Evolutionary conservation across 2,329 filamentous ascomycete genomes (phyloP), one percentile per base, ranked within the genome.

Genomic region (Venturia nashicola): DNA sequence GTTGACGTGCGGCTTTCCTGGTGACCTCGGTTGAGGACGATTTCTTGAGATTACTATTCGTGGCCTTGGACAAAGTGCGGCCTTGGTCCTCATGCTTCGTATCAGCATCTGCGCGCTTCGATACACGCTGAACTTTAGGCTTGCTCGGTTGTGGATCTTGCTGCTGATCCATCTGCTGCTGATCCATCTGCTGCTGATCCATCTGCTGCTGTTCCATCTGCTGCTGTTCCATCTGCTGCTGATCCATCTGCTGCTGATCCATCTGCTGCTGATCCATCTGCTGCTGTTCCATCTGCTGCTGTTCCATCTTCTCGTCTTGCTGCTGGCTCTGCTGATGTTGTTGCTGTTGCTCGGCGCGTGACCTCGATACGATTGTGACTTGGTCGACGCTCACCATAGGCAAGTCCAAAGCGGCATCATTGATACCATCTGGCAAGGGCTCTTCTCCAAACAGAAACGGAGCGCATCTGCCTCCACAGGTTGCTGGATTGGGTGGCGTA

Each of bases 401-500:
- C 23, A 61, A 11, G 18, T 63, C 61, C 27, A 63, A 12, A 16
- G 20, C 16, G 32, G 36, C 36, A 14, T 36, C 27, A 8, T 39
- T 48, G 32, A 44, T 43, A 11, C 51, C 32, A 4, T 43, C 20
- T 54, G 40, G 44, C 23, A 44, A 20, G 8, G 64, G 62, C 43
- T 46, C 63, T 14, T 64, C 54, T 14, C 51, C 73, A 64, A 76
- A 76, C 36, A 76, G 65, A 65, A 76, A 76, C 0, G 74, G 74
- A 2, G 74, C 75, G 65, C 75, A 76, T 27, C 70, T 74, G 23
- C 73, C 74, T 44, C 73, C 74, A 61, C 75, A 76, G 12, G 67
- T 75, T n/a, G 74, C 74, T 18, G 74, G 74, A 54, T 76, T 74
- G 3, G 75, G 74, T 23, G 73, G 73, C 11, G 72, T 69, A 5